Conservation (phyloP, 2,329 filamentous ascomycete genomes). For the Colletotrichum incanum region DNA sequence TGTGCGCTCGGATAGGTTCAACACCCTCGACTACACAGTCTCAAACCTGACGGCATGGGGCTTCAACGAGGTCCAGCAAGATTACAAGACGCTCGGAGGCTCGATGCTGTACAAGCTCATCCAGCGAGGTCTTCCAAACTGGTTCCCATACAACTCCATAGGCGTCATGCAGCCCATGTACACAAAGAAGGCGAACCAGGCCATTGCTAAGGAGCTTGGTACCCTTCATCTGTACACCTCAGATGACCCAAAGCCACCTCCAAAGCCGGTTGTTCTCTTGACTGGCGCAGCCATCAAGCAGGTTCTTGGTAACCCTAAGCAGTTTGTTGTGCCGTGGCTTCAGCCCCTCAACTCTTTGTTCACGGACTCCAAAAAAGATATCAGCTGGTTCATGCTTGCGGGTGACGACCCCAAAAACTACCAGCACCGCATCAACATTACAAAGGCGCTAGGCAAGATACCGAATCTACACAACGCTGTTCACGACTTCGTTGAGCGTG, state of each 20-base stretch:
- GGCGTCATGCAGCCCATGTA: constrained; percentile 64
- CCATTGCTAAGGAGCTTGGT: constrained; percentile 57
- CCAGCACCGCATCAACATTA: constrained; percentile 51
- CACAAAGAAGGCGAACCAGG: constrained; percentile 58
- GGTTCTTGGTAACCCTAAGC: constrained; percentile 50
- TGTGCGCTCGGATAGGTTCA: constrained; percentile 73
- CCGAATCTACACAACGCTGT: constrained; percentile 52
- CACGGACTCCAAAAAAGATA: constrained; percentile 53
- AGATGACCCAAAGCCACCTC: constrained; percentile 55
- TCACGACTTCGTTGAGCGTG: constrained; percentile 51
- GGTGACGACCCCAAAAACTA: constrained; percentile 51
- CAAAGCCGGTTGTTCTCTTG: constrained; percentile 48
- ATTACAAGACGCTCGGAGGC: constrained; percentile 57
- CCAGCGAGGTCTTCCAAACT: constrained; percentile 58
- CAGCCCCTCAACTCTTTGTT: constrained; percentile 49
- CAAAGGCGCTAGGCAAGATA: constrained; percentile 53
- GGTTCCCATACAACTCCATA: constrained; percentile 59
- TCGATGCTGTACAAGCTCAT: constrained; percentile 64
- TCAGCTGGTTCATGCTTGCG: constrained; percentile 57
- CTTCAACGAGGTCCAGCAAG: constrained; percentile 57
- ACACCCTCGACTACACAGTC: constrained; percentile 65
- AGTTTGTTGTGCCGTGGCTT: constrained; percentile 55
- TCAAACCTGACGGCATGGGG: constrained; percentile 62
- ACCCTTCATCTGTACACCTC: constrained; percentile 53
- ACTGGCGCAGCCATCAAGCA: constrained; percentile 51